Conservation (phyloP, 805 yeast species). For the Jamesozyma spencerorum region DNA sequence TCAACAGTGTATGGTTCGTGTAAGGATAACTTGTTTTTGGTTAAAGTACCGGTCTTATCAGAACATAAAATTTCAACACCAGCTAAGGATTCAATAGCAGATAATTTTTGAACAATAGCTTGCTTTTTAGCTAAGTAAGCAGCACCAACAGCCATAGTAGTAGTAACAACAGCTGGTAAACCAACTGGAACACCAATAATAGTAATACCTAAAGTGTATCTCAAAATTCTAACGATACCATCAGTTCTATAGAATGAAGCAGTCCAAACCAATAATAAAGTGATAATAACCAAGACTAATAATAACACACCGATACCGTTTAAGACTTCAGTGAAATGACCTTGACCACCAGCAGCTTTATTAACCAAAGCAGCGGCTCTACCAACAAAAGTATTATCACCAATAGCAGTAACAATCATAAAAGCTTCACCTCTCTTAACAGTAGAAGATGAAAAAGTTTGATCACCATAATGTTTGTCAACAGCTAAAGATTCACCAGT, state of each 20-base stretch:
- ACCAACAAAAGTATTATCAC: slow-evolving; percentile 93
- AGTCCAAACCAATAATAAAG: slow-evolving; percentile 83
- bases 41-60: slow-evolving; percentile 95
- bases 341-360: slow-evolving; percentile 86
- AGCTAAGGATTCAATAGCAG: slow-evolving; percentile 94
- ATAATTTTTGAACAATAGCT: slow-evolving; percentile 93
- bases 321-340: slow-evolving; percentile 95
- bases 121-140: slow-evolving; percentile 95
- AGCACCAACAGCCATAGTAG: slow-evolving; percentile 99
- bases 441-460: slow-evolving; percentile 84
- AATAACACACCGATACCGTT: slow-evolving; percentile 95
- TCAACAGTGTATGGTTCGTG: slow-evolving; percentile 97
- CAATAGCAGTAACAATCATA: slow-evolving; percentile 91
- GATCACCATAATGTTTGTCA: slow-evolving; percentile 83
- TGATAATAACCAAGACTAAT: slow-evolving; percentile 77
- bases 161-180: slow-evolving; percentile 96
- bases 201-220: slow-evolving; percentile 91
- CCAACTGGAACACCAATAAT: slow-evolving; percentile 98
- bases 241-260: slow-evolving; percentile 91
- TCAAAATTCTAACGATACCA: slow-evolving; percentile 75
- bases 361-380: slow-evolving; percentile 94
- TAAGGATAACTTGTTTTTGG: slow-evolving; percentile 91
- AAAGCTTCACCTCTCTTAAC: slow-evolving; percentile 93
- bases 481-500: slow-evolving; percentile 97
- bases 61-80: slow-evolving; percentile 98